Evolutionary conservation across 352 stramenopile genomes (phyloP), one percentile per base, ranked within the genome.

Genomic region (Blastocystis sp.): DNA sequence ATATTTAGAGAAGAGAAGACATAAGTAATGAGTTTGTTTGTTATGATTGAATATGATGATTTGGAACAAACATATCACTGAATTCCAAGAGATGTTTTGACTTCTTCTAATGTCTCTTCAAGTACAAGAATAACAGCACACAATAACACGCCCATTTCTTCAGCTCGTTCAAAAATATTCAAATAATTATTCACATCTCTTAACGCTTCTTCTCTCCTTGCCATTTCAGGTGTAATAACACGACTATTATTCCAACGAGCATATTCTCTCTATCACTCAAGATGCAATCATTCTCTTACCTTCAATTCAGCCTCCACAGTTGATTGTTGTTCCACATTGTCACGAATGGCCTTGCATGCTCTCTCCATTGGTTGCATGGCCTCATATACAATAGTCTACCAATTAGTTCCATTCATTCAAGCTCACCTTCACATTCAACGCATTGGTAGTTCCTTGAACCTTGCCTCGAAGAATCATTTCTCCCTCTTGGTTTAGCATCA

Each of bases 1-100:
- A 49, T 83, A 83, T 43, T 51, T 83, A 49, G 71, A 83, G 51
- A 65, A 42, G n/a, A 57, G 46, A 42, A 57, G 71, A 65, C 71
- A 83, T 66, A 51, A 83, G 27, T 83, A 32, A 14, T 52, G 27
- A 43, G 27, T 63, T 61, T 83, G 71, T 83, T 83, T 32, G 39
- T 46, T n/a, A n/a, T n/a, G n/a, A n/a, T n/a, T n/a, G n/a, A n/a
- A n/a, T n/a, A n/a, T n/a, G n/a, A n/a, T n/a, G n/a, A n/a, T n/a
- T n/a, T n/a, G n/a, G n/a, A 61, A 61, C 54, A 61, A 61, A 61
- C 54, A 61, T 7, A 16, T 7, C 2, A 61, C 27, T n/a, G 3
- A n/a, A 32, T 46, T 9, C 9, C 9, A 2, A 46, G 9, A 9
- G 39, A 14, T 32, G 54, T 61, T 61, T 61, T n/a, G 3, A 61